Evolutionary conservation across 2,329 filamentous ascomycete species (phyloP).

Genomic region (Neofusicoccum sp.): DNA sequence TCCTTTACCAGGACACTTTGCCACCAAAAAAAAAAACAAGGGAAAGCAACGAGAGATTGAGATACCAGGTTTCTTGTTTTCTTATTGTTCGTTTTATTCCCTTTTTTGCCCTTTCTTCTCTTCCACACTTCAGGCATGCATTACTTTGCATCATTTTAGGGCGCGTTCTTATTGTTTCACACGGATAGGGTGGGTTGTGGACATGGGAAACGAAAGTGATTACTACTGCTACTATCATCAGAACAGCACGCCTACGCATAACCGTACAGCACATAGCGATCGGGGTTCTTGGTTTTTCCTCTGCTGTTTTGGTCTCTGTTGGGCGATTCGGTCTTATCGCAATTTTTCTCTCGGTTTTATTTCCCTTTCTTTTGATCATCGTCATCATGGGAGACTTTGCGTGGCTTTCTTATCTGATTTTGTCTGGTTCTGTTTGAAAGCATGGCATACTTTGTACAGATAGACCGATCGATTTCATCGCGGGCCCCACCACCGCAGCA

Average conservation of each 20-base stretch:
- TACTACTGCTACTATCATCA: not conserved
- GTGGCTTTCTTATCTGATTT: too few relatives aligned
- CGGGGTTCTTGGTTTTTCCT: conserved; percentile 11
- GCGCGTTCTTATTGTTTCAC: not conserved
- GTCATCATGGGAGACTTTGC: too few relatives aligned
- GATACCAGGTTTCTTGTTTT: not conserved
- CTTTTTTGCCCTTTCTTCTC: not conserved
- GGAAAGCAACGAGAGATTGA: not conserved
- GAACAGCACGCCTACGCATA: not conserved
- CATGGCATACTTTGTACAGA: conserved; percentile 13
- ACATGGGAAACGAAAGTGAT: not conserved
- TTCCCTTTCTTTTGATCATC: not conserved
- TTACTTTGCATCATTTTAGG: not conserved
- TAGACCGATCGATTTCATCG: not conserved
- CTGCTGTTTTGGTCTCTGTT: not conserved
- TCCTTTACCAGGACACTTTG: not conserved
- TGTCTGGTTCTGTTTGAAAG: conserved; percentile 1
- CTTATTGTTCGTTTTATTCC: not conserved
- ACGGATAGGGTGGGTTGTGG: not conserved
- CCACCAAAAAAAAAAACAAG: not conserved
- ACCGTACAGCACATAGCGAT: conserved; percentile 15
- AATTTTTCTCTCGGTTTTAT: not conserved
- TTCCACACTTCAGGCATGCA: not conserved
- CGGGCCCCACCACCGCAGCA: not conserved
- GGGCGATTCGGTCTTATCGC: not conserved